These are phyloP conservation scores for Daldinia grandis DNA, from an alignment of 495 filamentous ascomycete genomes.

Conservation along the genomic window DNA sequence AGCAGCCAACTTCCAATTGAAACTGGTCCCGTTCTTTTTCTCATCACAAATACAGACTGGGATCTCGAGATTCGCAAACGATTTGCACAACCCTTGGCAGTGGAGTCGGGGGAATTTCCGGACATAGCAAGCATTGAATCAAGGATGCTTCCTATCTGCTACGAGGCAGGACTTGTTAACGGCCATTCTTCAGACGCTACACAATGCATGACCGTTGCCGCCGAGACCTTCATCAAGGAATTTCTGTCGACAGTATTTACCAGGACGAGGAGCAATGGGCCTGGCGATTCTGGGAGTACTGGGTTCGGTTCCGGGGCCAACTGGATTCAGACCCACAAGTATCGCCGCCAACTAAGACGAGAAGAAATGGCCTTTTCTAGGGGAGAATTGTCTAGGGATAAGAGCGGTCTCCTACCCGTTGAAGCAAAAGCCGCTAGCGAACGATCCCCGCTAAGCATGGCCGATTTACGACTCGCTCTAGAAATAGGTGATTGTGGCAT, in stretches of 20 bases:
- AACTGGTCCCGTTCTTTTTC: slow-evolving; percentile 10
- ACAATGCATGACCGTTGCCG: slow-evolving; percentile 87
- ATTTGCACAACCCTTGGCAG: slow-evolving; percentile 83
- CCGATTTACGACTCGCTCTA: slow-evolving; percentile 79
- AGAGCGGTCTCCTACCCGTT: slow-evolving; percentile 78
- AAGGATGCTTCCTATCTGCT: slow-evolving; percentile 93
- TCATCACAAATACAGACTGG: slow-evolving; percentile 65
- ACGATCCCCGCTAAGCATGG: slow-evolving; percentile 74
- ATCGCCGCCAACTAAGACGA: slow-evolving; percentile 71
- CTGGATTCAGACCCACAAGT: slow-evolving; percentile 82
- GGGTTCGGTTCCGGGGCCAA: slow-evolving; percentile 69
- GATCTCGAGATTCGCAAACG: slow-evolving; percentile 93
- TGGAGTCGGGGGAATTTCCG: slow-evolving; percentile 93
- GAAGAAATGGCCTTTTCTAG: slow-evolving; percentile 74
- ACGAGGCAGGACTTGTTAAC: slow-evolving; percentile 84
- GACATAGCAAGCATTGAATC: slow-evolving; percentile 78
- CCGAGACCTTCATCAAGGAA: slow-evolving; percentile 92
- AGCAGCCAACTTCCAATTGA: slow-evolving; percentile 42
- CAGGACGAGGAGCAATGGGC: slow-evolving; percentile 80
- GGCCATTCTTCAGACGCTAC: slow-evolving; percentile 77
- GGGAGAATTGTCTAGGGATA: slow-evolving; percentile 71
- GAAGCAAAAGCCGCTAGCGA: slow-evolving; percentile 74
- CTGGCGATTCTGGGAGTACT: slow-evolving; percentile 62
- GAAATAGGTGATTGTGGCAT: slow-evolving; percentile 77
- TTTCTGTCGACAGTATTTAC: slow-evolving; percentile 79